Evolutionary conservation across 805 yeast genomes (phyloP), one percentile per base, ranked within the genome.

Genomic region (Ogataea ganodermae): DNA sequence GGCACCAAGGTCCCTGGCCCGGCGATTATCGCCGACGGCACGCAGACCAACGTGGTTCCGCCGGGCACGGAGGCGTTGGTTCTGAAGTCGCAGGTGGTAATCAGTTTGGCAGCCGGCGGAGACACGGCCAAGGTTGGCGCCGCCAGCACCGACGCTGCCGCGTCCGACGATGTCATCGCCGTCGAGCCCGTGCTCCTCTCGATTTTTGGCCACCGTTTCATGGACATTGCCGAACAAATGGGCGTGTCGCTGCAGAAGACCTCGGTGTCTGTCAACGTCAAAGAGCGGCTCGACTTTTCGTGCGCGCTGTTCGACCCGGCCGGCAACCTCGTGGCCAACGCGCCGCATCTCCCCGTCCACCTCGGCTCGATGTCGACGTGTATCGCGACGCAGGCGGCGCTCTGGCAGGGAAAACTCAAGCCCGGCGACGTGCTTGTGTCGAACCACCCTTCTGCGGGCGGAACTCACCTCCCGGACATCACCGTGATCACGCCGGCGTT

Each of bases 201-300:
- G 0, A 84, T 88, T 20, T 88, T 88, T 66, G 84, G 89, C 27
- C 90, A 87, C 64, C 72, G 95, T 50, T 88, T 88, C 64, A 87
- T 88, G 92, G 89, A 89, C 52, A 87, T 89, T 63, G 96, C 96
- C 7, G 95, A 88, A 57, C 92, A 86, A 61, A 88, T 88, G 96
- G 92, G 95, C 31, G 78, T 78, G 30, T 84, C 91, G 4, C 70
- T 88, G 46, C 86, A 86, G 54, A 84, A 85, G 66, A 88, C 94
- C 0, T 76, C 92, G 2, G 89, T 88, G 8, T 82, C 89, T 4
- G 86, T 91, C 2, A 88, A 88, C 59, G 91, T 88, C 32, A 88
- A 88, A 60, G 96, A 88, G 61, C 71, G 96, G 44, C 68, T 87
- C 28, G 96, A 88, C 63, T 88, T 85, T 63, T 84, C 91, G 24